phyloP scores from a whole-genome alignment of 2,329 filamentous ascomycete genomes.

The Allantophomopsis lycopodina region DNA sequence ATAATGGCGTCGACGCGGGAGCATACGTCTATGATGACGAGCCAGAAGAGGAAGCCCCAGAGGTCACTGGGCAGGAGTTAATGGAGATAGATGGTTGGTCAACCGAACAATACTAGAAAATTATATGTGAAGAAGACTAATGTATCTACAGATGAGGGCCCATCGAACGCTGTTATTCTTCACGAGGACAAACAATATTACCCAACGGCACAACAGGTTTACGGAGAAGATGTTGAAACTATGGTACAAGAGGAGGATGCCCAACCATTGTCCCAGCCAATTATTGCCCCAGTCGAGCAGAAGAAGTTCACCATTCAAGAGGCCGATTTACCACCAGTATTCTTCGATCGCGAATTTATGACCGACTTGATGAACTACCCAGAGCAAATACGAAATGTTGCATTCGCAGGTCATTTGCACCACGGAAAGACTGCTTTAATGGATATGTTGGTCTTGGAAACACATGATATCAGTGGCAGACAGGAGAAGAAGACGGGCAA shows the following conservation, averaged over 20 bases:
- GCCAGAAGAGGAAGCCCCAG: constrained; percentile 45
- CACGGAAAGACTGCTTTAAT: constrained; percentile 97
- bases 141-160: constrained; percentile 49
- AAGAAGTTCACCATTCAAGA: constrained; percentile 97
- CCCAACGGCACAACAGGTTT: constrained; percentile 91
- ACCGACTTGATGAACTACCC: constrained; percentile 93
- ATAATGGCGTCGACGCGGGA: constrained; percentile 58
- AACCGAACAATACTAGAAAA: neutral
- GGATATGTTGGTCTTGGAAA: constrained; percentile 96
- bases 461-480: constrained; percentile 71
- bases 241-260: constrained; percentile 95
- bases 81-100: constrained; percentile 80
- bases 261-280: constrained; percentile 81
- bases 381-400: constrained; percentile 86
- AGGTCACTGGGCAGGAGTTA: constrained; percentile 60
- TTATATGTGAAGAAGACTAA: constrained; percentile 12
- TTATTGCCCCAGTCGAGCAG: constrained; percentile 82
- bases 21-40: constrained; percentile 77
- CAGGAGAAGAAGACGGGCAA: constrained; percentile 71
- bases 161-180: constrained; percentile 91
- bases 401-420: constrained; percentile 83
- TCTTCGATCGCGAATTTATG: constrained; percentile 85
- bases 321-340: constrained; percentile 75
- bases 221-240: constrained; percentile 88
- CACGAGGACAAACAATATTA: constrained; percentile 99